A percentile compares a stretch with the other conserved stretches of the same genome.
Conservation (phyloP, 371 early-diverging fungal genomes). For the Parasitella parasitica region DNA sequence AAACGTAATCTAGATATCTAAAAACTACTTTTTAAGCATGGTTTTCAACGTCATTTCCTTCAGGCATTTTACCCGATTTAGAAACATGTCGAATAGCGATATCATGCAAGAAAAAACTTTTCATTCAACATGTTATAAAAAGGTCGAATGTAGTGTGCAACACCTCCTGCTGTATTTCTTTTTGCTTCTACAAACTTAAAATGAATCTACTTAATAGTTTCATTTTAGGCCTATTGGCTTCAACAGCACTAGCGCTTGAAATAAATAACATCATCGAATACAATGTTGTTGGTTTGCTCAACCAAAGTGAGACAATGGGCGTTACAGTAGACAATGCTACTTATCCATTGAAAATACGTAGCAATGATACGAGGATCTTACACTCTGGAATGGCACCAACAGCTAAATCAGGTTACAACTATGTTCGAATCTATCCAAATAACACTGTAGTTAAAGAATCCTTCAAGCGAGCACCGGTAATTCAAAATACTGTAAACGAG, state of each 20-base stretch:
- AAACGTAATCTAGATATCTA: no score
- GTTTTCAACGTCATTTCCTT: no score
- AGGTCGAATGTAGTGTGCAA: no score
- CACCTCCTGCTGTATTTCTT: no score
- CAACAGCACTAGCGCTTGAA: neutral
- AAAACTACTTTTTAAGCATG: no score
- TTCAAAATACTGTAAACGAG: slow-evolving; percentile 15
- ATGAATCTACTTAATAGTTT: neutral
- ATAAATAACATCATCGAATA: neutral
- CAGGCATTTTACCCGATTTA: no score
- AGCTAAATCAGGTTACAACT: slow-evolving; percentile 18
- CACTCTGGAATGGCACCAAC: slow-evolving; percentile 23
- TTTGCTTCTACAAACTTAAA: neutral
- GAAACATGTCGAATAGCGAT: no score
- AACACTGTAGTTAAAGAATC: slow-evolving; percentile 7
- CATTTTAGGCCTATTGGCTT: neutral
- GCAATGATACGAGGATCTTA: neutral
- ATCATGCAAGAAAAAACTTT: no score
- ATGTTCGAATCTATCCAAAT: slow-evolving; percentile 10
- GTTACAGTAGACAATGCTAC: slow-evolving; percentile 19
- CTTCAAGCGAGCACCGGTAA: slow-evolving; percentile 13
- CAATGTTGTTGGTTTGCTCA: slow-evolving; percentile 14
- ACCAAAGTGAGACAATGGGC: slow-evolving; percentile 14
- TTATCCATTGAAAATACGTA: slow-evolving; percentile 3
- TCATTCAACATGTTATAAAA: no score